Base-by-base conservation (phyloP, 371 early-diverging fungal species). In the Mucor velutinosus region DNA sequence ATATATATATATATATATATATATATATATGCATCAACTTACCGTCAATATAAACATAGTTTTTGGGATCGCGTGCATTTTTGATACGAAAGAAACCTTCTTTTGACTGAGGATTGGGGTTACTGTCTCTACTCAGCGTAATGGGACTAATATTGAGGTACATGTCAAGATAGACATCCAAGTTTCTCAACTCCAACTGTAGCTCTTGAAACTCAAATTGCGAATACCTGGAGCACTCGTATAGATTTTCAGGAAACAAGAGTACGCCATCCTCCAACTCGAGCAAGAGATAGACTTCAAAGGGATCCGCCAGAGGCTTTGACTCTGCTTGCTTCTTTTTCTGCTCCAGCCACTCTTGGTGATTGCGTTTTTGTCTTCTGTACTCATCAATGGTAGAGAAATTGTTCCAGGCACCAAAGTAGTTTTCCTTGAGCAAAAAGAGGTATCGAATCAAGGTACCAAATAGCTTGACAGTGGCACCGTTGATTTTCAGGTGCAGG, bases 301-400 rank as follows among this genome's bases (percentile, higher is more conserved):
- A 91, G 7, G 86, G 89, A 73, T 90, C 90, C 41, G 70, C 69
- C 1, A 78, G 66, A 23, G 85, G 85, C 86, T 88, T 90, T 1
- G 89, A 69, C 47, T 85, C 84, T 4, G 86, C 87, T 60, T 90
- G 84, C 58, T 76, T 84, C n/a, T 71, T 81, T 66, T 82, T 80
- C 8, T 74, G 68, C 41, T 73, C 80, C 21, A 81, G 73, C 57
- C 80, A 79, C 56, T 80, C 77, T 3, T 72, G 72, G 12, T 79
- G 82, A 27, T 90, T 86, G 7, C 67, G 65, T 43, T 85, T 71
- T 15, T 81, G 81, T 55, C 74, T 66, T 21, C 90, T 85, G 73
- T 92, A 95, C 68, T 94, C 94, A 4, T 92, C 93, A 58, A 90
- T 79, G 0, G 91, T 92, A 0, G 87, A 82, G 73, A 91, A 91